phyloP scores from a whole-genome alignment of 2,329 filamentous ascomycete species.

The Emmonsiellopsis sp. region DNA sequence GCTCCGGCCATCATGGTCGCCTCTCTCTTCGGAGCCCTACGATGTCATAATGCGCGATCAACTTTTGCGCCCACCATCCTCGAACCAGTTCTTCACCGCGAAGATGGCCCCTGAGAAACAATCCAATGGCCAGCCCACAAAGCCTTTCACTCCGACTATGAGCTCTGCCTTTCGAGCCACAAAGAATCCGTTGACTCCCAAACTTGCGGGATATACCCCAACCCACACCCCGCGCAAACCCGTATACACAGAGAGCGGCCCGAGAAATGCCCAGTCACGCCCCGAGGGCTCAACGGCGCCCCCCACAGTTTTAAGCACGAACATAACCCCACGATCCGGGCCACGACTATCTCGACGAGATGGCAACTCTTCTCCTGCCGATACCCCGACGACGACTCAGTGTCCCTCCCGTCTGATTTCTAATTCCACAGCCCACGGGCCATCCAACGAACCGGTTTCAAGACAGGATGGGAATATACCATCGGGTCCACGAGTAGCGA shows the following conservation, averaged over 20 bases:
- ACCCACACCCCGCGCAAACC: constrained; percentile 25
- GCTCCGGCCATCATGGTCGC: constrained; percentile 29
- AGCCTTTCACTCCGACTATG: constrained; percentile 61
- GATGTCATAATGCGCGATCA: constrained; percentile 42
- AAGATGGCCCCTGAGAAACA: constrained; percentile 46
- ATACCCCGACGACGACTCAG: constrained; percentile 31
- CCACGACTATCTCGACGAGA: constrained; percentile 62
- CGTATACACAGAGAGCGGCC: constrained; percentile 23
- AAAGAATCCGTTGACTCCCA: constrained; percentile 51
- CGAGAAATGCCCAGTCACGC: constrained; percentile 24
- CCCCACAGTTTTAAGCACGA: constrained; percentile 52
- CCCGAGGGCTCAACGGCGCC: constrained; percentile 47
- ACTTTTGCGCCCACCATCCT: constrained; percentile 20
- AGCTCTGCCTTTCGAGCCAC: constrained; percentile 49
- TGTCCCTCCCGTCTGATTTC: constrained; percentile 17
- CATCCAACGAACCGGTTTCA: constrained; percentile 16
- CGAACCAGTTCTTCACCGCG: constrained; percentile 18
- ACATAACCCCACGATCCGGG: constrained; percentile 71
- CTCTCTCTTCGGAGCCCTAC: constrained; percentile 19
- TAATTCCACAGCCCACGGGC: background rate
- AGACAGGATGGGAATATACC: constrained; percentile 21
- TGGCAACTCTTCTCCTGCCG: constrained; percentile 58
- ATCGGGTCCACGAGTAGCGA: constrained; percentile 24
- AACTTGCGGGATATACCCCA: constrained; percentile 38
- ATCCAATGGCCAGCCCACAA: constrained; percentile 40